Evolutionary conservation across 768 basidiomycete species (phyloP).

Genomic region (Rhizopogon vesiculosus): DNA sequence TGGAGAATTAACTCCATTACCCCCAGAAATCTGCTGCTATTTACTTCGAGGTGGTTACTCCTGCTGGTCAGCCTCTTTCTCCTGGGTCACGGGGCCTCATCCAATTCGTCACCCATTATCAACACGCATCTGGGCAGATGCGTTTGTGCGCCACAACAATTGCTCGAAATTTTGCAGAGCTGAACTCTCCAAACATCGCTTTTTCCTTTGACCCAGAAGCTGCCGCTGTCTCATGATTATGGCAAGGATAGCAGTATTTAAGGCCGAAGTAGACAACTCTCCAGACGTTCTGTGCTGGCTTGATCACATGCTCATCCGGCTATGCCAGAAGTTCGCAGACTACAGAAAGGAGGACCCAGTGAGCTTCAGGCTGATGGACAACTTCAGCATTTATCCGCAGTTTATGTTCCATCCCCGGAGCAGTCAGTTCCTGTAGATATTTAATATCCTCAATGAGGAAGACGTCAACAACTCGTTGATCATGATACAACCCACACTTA

Average conservation of each 20-base stretch:
- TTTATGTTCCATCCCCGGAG: slow-evolving; percentile 99
- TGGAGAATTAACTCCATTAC: too few relatives aligned
- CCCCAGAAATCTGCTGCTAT: slow-evolving; percentile 86
- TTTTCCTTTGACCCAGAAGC: slow-evolving; percentile 97
- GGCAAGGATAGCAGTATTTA: slow-evolving; percentile 98
- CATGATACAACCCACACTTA: slow-evolving; percentile 99
- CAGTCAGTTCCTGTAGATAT: slow-evolving; percentile 98
- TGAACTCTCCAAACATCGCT: slow-evolving; percentile 90
- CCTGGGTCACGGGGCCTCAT: slow-evolving; percentile 91
- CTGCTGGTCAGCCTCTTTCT: slow-evolving; percentile 88
- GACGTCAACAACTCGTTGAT: slow-evolving; percentile 99
- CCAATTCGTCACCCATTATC: slow-evolving; percentile 98
- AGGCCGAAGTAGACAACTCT: slow-evolving; percentile 99
- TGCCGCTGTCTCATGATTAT: slow-evolving; percentile 81
- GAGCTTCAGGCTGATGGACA: slow-evolving; percentile 89
- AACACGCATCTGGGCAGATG: slow-evolving; percentile 94
- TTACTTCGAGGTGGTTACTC: slow-evolving; percentile 98
- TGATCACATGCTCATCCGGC: slow-evolving; percentile 95
- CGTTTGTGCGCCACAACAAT: slow-evolving; percentile 97
- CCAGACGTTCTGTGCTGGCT: slow-evolving; percentile 95
- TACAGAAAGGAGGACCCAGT: slow-evolving; percentile 99
- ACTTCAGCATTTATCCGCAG: slow-evolving; percentile 98
- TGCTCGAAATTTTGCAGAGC: slow-evolving; percentile 95
- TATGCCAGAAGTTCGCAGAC: slow-evolving; percentile 99
- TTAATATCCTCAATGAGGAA: slow-evolving; percentile 97